Conservation (phyloP, 306 rosid species). For the Medicago arabica region DNA sequence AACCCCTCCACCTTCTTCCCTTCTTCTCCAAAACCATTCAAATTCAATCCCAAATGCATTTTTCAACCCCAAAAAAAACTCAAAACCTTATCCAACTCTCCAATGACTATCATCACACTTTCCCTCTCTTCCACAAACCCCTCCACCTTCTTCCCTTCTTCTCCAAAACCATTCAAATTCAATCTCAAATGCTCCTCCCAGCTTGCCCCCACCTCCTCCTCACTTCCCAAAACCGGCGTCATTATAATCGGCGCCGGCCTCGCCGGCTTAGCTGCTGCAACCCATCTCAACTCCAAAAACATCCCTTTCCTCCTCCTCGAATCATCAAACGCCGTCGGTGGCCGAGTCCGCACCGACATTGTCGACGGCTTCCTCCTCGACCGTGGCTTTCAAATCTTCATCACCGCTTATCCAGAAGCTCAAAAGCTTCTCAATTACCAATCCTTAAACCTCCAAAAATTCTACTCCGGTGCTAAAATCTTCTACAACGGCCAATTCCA, state of each 20-base stretch:
- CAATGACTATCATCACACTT: slow-evolving; percentile 49
- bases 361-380: slow-evolving; percentile 82
- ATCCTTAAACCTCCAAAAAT: slow-evolving; percentile 62
- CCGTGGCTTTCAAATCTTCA: slow-evolving; percentile 95
- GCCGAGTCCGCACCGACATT: slow-evolving; percentile 79
- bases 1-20: slow-evolving; percentile 36
- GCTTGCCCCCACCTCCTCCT: slow-evolving; percentile 39
- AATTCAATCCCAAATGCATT: slow-evolving; percentile 51
- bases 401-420: slow-evolving; percentile 90
- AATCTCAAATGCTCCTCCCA: slow-evolving; percentile 50
- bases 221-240: slow-evolving; percentile 50
- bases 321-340: slow-evolving; percentile 76
- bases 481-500: slow-evolving; percentile 69
- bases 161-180: slow-evolving; percentile 47
- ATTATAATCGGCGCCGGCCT: slow-evolving; percentile 85
- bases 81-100: slow-evolving; percentile 58
- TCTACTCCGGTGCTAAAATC: slow-evolving; percentile 77
- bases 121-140: slow-evolving; percentile 43
- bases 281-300: slow-evolving; percentile 67
- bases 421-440: slow-evolving; percentile 69
- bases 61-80: background rate
- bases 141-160: slow-evolving; percentile 36
- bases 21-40: slow-evolving; percentile 42
- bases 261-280: slow-evolving; percentile 83
- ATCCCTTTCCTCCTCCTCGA: slow-evolving; percentile 79